Evolutionary conservation across 192 early-diverging fungal genomes (phyloP), one percentile per base, ranked within the genome.

Genomic region (Geosiphon pyriformis): DNA sequence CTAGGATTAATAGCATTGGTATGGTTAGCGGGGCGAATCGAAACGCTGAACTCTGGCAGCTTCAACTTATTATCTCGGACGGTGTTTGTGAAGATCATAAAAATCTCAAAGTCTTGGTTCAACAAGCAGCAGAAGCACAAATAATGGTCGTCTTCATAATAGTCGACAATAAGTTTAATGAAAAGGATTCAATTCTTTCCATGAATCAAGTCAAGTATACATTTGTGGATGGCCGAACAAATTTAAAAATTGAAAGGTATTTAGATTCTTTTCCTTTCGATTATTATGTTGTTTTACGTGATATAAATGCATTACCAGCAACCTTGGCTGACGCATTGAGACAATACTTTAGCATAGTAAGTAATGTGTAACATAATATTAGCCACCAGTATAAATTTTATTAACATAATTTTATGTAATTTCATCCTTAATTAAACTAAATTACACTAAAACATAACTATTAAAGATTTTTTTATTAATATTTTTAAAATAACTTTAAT

Each of bases 211-310:
- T 95, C 52, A 85, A 84, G 32, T 98, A 92, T 78, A 85, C 76
- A 35, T 86, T 68, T 61, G 80, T 66, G 15, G 71, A 82, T 56
- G 90, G 90, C 34, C 76, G 75, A 31, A 78, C 81, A 53, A 82
- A 78, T 48, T 72, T 96, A 68, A 69, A 87, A 68, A 85, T 94
- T 77, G 83, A 83, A 34, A 76, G 86, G 51, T 99, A 97, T 74
- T 83, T 99, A 65, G 92, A 96, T 51, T 92, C 90, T 11, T 99
- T 99, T 87, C 95, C 96, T 27, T 99, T 99, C 80, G 89, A 96
- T 70, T 96, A 95, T 79, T 99, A 93, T 72, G 87, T 98, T 48
- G 86, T 98, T 20, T 72, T 98, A 60, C 87, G 86, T 67, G 87
- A 98, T 72, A 89, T 97, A 71, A 87, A 91, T 67, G 80, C 83